phyloP scores from a whole-genome alignment of 2,329 filamentous ascomycete genomes.

The Lizonia empirigonia region DNA sequence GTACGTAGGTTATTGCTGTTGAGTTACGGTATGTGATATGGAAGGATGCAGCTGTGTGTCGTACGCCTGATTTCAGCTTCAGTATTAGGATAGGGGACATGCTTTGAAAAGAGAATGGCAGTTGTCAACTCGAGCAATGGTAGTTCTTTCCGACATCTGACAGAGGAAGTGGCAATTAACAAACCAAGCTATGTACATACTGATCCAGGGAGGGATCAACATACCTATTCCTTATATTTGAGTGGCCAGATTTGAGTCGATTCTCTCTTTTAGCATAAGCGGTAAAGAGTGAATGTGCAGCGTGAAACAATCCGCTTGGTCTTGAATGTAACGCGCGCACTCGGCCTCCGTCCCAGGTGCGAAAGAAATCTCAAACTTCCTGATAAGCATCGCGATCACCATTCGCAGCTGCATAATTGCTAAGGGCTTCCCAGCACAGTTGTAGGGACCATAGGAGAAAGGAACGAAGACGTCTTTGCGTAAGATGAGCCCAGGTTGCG shows the following conservation, averaged over 20 bases:
- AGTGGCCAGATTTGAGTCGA: not conserved
- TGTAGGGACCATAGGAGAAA: constrained; percentile 68
- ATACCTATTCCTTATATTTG: not conserved
- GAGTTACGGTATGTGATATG: not conserved
- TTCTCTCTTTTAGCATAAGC: constrained; percentile 7
- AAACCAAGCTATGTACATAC: no score
- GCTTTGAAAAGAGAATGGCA: not conserved
- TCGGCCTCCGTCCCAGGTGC: constrained; percentile 4
- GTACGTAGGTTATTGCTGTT: not conserved
- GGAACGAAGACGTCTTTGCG: constrained; percentile 66
- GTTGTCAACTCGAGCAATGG: not conserved
- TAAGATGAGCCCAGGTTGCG: constrained; percentile 18
- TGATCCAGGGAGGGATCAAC: not conserved
- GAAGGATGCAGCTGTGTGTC: no score
- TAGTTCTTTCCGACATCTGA: no score
- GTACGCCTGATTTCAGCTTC: no score
- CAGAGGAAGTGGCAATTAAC: no score
- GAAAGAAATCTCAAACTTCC: constrained; percentile 14
- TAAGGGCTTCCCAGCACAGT: constrained; percentile 59
- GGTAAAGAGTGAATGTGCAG: constrained; percentile 17
- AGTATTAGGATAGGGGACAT: no score
- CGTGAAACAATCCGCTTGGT: constrained; percentile 23
- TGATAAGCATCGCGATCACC: constrained; percentile 8
- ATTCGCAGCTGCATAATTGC: constrained; percentile 23
- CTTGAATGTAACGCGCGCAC: constrained; percentile 10